Base-by-base conservation (phyloP, 805 yeast genomes). In the Yamadazyma insecticola region DNA sequence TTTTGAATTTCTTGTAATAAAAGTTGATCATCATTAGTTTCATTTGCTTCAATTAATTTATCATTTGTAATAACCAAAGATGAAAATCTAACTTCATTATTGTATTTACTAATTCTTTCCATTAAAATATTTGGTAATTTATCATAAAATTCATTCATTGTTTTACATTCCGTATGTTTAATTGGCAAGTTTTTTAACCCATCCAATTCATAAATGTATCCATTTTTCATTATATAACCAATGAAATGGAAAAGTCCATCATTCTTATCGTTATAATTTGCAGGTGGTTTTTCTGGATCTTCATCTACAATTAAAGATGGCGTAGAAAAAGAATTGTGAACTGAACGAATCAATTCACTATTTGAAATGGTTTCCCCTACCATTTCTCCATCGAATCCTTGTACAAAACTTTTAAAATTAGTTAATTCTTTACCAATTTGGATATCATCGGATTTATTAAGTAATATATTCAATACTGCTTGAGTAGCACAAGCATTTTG, bases 401-500 rank as follows among this genome's bases (percentile, higher is more conserved):
- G 48, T 0, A 70, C 71, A 48, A 79, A 79, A 30, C 55, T 54
- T 36, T 63, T 64, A 50, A 78, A 71, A 33, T 67, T 63, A 2
- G 39, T 17, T 35, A 79, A 55, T 21, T 70, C 74, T 0, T 51
- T 51, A 1, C 86, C 85, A 3, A 78, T 33, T 2, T 63, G 63
- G 9, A 76, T 33, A 2, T 13, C 16, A 4, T 43, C 52, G 3
- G 42, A 49, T 6, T 47, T 37, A 31, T 63, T 57, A 36, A 79
- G 43, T 32, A 79, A 52, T 6, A 77, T 56, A 34, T 77, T 74
- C 35, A 79, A 57, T 14, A 79, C 78, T 1, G 85, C 86, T 45
- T 75, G 82, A 1, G 86, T 79, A n/a, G 81, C 86, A 52, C 86
- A 79, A 3, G 86, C 84, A 45, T 79, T 78, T 43, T 74, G 76